These are phyloP conservation scores for Phytophthora colocasiae DNA, from an alignment of 352 stramenopile genomes.

Conservation along the genomic window DNA sequence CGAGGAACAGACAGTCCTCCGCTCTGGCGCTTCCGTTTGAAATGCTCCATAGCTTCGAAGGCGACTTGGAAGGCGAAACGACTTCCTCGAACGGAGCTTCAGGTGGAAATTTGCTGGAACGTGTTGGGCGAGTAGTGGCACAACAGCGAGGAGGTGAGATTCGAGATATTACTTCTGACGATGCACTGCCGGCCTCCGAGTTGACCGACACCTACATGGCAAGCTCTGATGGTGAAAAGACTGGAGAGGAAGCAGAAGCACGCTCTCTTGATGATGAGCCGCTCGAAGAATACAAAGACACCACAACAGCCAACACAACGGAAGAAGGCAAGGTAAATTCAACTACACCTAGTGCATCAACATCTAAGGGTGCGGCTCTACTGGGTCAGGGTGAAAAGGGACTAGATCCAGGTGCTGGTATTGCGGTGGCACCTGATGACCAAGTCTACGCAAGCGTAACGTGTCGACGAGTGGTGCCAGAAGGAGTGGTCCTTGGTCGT, in stretches of 20 bases:
- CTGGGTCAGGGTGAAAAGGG: constrained; percentile 54
- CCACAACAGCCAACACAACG: not conserved
- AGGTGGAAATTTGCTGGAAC: constrained; percentile 60
- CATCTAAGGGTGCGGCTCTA: constrained; percentile 25
- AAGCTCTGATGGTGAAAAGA: constrained; percentile 29
- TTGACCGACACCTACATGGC: constrained; percentile 36
- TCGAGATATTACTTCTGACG: constrained; percentile 76
- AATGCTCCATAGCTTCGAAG: constrained; percentile 48
- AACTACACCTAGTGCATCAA: constrained; percentile 1
- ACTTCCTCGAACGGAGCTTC: constrained; percentile 28
- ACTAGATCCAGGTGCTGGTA: constrained; percentile 71
- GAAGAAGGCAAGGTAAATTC: constrained; percentile 18
- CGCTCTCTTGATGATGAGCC: constrained; percentile 25
- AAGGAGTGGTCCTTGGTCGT: constrained; percentile 73
- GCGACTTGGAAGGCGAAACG: constrained; percentile 31
- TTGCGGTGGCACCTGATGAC: constrained; percentile 62
- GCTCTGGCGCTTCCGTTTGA: constrained; percentile 46
- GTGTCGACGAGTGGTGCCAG: constrained; percentile 77
- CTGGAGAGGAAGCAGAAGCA: constrained; percentile 13
- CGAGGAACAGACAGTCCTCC: constrained; percentile 19
- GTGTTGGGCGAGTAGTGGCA: constrained; percentile 76
- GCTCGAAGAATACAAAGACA: constrained; percentile 34
- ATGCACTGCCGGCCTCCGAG: constrained; percentile 30
- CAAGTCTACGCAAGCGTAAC: constrained; percentile 68
- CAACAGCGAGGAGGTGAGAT: constrained; percentile 81